These are phyloP conservation scores for Bretziella fagacearum DNA, from an alignment of 2,329 filamentous ascomycete species.

Conservation along the genomic window DNA sequence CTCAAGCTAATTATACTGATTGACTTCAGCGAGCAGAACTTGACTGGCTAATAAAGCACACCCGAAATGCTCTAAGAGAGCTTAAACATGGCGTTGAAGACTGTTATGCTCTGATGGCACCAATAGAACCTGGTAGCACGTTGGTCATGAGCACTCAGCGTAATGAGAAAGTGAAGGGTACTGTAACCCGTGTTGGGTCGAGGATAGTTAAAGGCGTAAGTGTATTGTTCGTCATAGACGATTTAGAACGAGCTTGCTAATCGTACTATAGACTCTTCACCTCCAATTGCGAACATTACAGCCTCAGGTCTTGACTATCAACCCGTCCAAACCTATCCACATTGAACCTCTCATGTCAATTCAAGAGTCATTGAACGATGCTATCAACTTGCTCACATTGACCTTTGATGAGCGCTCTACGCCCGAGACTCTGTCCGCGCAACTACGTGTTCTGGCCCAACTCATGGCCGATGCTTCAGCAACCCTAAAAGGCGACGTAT, in stretches of 20 bases:
- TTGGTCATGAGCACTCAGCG: slow-evolving; percentile 75
- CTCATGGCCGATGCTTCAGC: slow-evolving; percentile 34
- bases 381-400: slow-evolving; percentile 67
- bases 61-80: slow-evolving; percentile 30
- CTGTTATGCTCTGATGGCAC: slow-evolving; percentile 72
- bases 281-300: slow-evolving; percentile 57
- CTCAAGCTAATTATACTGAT: no score
- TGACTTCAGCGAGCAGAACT: slow-evolving; percentile 35
- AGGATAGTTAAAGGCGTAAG: slow-evolving; percentile 76
- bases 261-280: slow-evolving; percentile 44
- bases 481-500: slow-evolving; percentile 35
- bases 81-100: slow-evolving; percentile 60
- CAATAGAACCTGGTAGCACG: slow-evolving; percentile 70
- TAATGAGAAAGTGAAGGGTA: slow-evolving; percentile 82
- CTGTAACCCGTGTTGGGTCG: slow-evolving; percentile 79
- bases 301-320: slow-evolving; percentile 30
- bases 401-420: slow-evolving; percentile 43
- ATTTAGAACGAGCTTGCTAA: slow-evolving; percentile 6
- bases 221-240: slow-evolving; percentile 16
- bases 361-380: slow-evolving; percentile 62
- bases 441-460: slow-evolving; percentile 38
- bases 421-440: slow-evolving; percentile 38
- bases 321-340: slow-evolving; percentile 33
- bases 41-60: slow-evolving; percentile 36
- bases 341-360: slow-evolving; percentile 56